Conservation (phyloP, 1,139 yeast genomes). For the Hanseniaspora sp. region DNA sequence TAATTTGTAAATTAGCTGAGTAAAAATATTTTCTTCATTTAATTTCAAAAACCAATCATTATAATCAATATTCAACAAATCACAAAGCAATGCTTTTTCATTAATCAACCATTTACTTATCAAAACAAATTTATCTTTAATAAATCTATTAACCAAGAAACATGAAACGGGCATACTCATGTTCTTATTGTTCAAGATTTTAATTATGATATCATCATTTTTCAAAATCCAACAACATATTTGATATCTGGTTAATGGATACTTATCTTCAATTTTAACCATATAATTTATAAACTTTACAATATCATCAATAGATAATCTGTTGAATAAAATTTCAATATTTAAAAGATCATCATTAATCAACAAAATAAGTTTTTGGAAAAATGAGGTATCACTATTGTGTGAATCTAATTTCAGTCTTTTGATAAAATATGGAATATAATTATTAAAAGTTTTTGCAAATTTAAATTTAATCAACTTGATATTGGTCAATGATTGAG, state of each 20-base stretch:
- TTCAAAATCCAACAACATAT: neutral
- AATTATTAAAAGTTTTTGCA: conserved; percentile 10
- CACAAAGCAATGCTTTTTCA: conserved; percentile 6
- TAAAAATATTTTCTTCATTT: conserved; percentile 10
- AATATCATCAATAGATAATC: conserved; percentile 5
- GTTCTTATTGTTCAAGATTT: neutral
- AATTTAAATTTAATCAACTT: conserved; percentile 4
- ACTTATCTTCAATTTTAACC: neutral
- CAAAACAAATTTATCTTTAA: neutral
- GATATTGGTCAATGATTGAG: neutral
- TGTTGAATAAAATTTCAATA: neutral
- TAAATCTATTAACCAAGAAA: neutral
- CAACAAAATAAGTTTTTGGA: neutral
- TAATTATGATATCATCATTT: neutral
- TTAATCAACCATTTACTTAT: conserved; percentile 7
- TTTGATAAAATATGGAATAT: conserved; percentile 13
- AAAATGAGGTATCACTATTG: neutral
- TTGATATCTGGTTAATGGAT: neutral
- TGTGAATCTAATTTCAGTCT: conserved; percentile 13
- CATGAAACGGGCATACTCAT: neutral
- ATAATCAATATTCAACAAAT: conserved; percentile 3
- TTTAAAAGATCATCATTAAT: conserved; percentile 5
- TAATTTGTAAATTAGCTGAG: conserved; percentile 9
- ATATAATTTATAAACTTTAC: neutral
- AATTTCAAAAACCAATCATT: conserved; percentile 2